A percentile compares a stretch with the other conserved stretches of the same genome.
Conservation (phyloP, 1,284 basidiomycete species). For the Entoloma clypeatum region DNA sequence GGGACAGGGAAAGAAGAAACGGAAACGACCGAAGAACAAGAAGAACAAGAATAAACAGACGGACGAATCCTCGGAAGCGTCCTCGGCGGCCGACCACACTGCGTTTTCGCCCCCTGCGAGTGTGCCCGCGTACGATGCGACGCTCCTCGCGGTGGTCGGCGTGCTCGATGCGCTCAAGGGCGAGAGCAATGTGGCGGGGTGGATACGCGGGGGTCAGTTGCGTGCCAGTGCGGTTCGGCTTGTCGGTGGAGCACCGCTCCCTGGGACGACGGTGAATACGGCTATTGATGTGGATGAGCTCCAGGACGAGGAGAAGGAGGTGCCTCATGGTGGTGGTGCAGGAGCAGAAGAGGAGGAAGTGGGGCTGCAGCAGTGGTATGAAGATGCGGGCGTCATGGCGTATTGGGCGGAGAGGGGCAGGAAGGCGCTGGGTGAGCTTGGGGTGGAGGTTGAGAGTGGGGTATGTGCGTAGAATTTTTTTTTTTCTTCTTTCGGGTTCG, state of each 20-base stretch:
- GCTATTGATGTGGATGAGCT: background rate
- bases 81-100: background rate
- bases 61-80: background rate
- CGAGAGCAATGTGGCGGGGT: slow-evolving; percentile 63
- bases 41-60: background rate
- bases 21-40: slow-evolving; percentile 1
- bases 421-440: slow-evolving; percentile 41
- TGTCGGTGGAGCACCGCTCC: background rate
- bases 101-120: background rate
- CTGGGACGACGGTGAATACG: too few relatives aligned
- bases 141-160: slow-evolving; percentile 65
- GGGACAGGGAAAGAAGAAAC: background rate
- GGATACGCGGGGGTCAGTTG: slow-evolving; percentile 59
- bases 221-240: background rate
- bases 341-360: background rate
- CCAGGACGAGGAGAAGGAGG: background rate
- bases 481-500: too few relatives aligned
- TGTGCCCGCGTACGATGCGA: slow-evolving; percentile 44
- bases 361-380: slow-evolving; percentile 45
- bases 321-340: background rate
- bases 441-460: slow-evolving; percentile 36
- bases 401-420: slow-evolving; percentile 53
- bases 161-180: slow-evolving; percentile 56
- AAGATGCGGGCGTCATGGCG: slow-evolving; percentile 35
- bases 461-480: too few relatives aligned